Evolutionary conservation across 2,329 filamentous ascomycete genomes (phyloP).

Genomic region (Neocatenulostroma microsporum): DNA sequence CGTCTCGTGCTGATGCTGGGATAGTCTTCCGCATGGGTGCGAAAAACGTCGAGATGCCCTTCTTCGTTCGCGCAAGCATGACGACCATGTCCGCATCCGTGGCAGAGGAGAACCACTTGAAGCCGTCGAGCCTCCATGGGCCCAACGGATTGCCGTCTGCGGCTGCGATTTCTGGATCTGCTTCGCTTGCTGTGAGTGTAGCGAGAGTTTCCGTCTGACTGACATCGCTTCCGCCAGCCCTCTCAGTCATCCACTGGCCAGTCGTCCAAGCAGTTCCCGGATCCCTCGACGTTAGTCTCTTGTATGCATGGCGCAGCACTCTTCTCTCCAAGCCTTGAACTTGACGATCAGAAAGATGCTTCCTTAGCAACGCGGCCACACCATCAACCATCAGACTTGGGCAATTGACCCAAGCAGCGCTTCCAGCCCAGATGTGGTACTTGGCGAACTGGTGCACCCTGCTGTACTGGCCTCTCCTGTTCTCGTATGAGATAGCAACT

Average conservation of each 20-base stretch:
- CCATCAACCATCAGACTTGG: constrained; percentile 62
- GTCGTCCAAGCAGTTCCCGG: constrained; percentile 56
- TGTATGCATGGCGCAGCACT: constrained; percentile 31
- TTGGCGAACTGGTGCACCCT: constrained; percentile 54
- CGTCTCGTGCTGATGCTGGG: constrained; percentile 41
- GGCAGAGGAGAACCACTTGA: constrained; percentile 65
- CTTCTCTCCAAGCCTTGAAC: background rate
- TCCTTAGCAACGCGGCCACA: constrained; percentile 41
- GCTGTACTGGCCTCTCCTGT: constrained; percentile 43
- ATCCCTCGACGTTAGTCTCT: constrained; percentile 49
- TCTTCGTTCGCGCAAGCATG: constrained; percentile 53
- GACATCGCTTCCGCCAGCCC: constrained; percentile 62
- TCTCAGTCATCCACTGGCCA: constrained; percentile 72
- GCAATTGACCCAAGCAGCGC: constrained; percentile 55
- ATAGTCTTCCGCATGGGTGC: constrained; percentile 50
- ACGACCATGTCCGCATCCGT: constrained; percentile 59
- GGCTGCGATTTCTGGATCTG: constrained; percentile 2
- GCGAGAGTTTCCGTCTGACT: constrained; percentile 56
- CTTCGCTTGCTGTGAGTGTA: constrained; percentile 1
- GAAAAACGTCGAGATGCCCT: constrained; percentile 54
- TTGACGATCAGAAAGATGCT: constrained; percentile 5
- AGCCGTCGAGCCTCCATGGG: constrained; percentile 53
- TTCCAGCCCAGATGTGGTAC: constrained; percentile 52
- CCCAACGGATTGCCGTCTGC: constrained; percentile 15
- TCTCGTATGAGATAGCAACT: constrained; percentile 54